Percentiles rank a stretch among this genome's conserved stretches.
Conservation (phyloP, 805 yeast species). For the Ogataea methylovora region DNA sequence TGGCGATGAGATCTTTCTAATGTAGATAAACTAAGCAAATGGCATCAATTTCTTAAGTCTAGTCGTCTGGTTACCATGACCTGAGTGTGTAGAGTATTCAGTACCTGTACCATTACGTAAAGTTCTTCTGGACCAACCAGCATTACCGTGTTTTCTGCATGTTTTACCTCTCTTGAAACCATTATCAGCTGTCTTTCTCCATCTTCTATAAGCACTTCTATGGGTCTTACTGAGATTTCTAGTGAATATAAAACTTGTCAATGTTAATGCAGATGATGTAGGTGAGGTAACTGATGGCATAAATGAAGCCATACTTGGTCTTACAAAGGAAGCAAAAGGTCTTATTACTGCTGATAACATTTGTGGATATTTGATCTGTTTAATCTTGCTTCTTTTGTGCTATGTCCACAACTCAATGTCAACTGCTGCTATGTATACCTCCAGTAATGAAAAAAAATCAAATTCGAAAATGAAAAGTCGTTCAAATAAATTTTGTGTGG, state of each 20-base stretch:
- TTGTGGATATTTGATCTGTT: too few species aligned
- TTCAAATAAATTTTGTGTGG: too few species aligned
- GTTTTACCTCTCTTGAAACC: constrained; percentile 63
- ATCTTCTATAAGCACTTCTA: constrained; percentile 81
- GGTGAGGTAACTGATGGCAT: not conserved
- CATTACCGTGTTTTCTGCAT: constrained; percentile 90
- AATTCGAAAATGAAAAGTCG: too few species aligned
- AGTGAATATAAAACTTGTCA: constrained; percentile 5
- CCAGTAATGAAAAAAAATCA: too few species aligned
- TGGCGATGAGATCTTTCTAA: too few species aligned
- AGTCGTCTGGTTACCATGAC: constrained; percentile 47
- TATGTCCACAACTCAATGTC: too few species aligned
- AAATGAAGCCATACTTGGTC: not conserved
- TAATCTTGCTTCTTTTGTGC: too few species aligned
- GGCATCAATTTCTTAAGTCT: constrained; percentile 53
- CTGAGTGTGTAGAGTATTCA: constrained; percentile 40
- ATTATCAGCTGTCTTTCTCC: constrained; percentile 66
- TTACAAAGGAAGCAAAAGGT: not conserved
- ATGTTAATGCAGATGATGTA: not conserved
- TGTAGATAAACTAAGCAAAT: too few species aligned
- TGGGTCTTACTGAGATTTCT: constrained; percentile 60
- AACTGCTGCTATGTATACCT: too few species aligned
- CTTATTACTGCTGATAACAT: not conserved
- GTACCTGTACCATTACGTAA: constrained; percentile 55
- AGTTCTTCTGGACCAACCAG: constrained; percentile 69